Conservation (phyloP, 805 yeast species). For the Monosporozyma yasuniensis region DNA sequence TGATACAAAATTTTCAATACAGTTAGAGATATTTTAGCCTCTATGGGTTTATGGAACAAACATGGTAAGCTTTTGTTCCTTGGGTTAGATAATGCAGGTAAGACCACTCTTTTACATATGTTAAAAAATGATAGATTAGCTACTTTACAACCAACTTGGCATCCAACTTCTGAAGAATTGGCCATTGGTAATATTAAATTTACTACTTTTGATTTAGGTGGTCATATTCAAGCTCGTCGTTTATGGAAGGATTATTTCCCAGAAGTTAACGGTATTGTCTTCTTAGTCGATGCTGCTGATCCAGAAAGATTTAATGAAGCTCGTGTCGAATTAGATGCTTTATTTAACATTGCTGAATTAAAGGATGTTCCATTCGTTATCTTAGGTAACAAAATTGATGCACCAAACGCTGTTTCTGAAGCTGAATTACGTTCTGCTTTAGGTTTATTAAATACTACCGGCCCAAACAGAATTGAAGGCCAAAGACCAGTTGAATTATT, state of each 20-base stretch:
- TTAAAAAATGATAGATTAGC: slow-evolving; percentile 94
- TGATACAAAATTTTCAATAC: slow-evolving; percentile 4
- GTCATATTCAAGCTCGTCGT: slow-evolving; percentile 97
- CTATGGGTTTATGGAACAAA: slow-evolving; percentile 81
- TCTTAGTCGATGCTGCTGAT: slow-evolving; percentile 94
- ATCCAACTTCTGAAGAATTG: slow-evolving; percentile 96
- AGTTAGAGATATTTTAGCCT: slow-evolving; percentile 70
- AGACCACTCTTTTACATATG: slow-evolving; percentile 82
- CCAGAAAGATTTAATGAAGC: slow-evolving; percentile 92
- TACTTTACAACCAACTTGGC: slow-evolving; percentile 93
- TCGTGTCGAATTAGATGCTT: slow-evolving; percentile 86
- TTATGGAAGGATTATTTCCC: slow-evolving; percentile 99
- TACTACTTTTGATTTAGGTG: slow-evolving; percentile 98
- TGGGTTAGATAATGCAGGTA: slow-evolving; percentile 97
- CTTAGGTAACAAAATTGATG: slow-evolving; percentile 94
- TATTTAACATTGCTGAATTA: slow-evolving; percentile 88
- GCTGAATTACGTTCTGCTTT: slow-evolving; percentile 85
- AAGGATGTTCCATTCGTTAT: slow-evolving; percentile 82
- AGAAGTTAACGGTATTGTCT: slow-evolving; percentile 96
- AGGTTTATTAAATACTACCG: slow-evolving; percentile 83
- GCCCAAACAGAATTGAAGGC: slow-evolving; percentile 62
- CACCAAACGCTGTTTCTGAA: slow-evolving; percentile 89
- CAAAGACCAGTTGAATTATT: slow-evolving; percentile 90
- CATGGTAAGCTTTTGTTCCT: slow-evolving; percentile 93
- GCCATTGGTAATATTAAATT: slow-evolving; percentile 94